Evolutionary conservation across 2,329 filamentous ascomycete species (phyloP), one percentile per base, ranked within the genome.

Genomic region (Emergomyces orientalis): DNA sequence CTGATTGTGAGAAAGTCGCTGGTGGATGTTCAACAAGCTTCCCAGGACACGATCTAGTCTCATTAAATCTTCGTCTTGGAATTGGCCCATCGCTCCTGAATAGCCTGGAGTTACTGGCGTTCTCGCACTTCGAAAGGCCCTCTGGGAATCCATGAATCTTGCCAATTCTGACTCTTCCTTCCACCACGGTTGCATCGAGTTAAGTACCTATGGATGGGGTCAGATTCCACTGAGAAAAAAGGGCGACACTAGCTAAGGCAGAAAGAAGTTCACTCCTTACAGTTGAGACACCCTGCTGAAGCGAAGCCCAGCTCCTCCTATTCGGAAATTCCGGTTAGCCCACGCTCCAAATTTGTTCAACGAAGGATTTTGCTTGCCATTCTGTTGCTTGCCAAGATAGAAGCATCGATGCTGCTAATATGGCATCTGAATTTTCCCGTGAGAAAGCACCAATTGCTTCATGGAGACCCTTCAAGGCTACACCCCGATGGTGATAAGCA

Each of bases 321-420:
- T 69, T 65, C 70, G 52, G 19, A 30, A 30, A 64, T 43, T 64
- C 51, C 34, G 63, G 67, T 81, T 71, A 81, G 78, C 70, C 9
- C 7, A 45, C 17, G 39, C 62, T 72, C 55, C 14, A 47, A 49
- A 11, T 19, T 47, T 49, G 34, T 30, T 11, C 6, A 70, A 71
- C 54, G 69, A 66, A 68, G 62, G 68, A 4, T 9, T 69, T 70
- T 49, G 79, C 87, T 81, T 83, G 95, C 93, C 92, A 97, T 79
- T 97, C 93, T 64, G 88, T 94, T 62, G 91, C 90, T 79, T 97
- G 93, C 92, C 94, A 97, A 45, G 92, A 95, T 59, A 99, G 83
- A 57, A 97, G 84, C 54, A 97, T 86, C 32, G 93, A 97, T 39
- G 92, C 90, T 32, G 92, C 93, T 62, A 99, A 83, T 65, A 97